Conservation (phyloP, 2,329 filamentous ascomycete genomes). For the Beauveria australis region DNA sequence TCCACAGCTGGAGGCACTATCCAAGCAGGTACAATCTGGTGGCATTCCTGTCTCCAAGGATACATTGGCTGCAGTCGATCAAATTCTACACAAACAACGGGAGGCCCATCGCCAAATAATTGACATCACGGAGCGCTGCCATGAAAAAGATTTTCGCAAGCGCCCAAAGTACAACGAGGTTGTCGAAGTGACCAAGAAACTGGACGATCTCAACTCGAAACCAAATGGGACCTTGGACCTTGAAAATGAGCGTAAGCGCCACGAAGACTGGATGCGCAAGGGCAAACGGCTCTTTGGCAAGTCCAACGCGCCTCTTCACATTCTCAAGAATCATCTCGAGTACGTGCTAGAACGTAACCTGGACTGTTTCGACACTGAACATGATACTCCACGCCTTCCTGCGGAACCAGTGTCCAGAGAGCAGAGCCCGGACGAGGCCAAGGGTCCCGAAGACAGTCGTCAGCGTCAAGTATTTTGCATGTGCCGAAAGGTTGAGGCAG, state of each 20-base stretch:
- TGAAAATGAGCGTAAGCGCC: conserved; percentile 86
- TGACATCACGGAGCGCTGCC: conserved; percentile 70
- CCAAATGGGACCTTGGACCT: conserved; percentile 85
- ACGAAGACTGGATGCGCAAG: conserved; percentile 98
- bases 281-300: conserved; percentile 98
- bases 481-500: conserved; percentile 83
- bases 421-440: conserved; percentile 48
- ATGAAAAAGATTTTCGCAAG: conserved; percentile 64
- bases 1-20: conserved; percentile 86
- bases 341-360: conserved; percentile 84
- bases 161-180: conserved; percentile 85
- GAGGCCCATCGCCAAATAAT: conserved; percentile 87
- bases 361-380: conserved; percentile 80
- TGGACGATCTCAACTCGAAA: conserved; percentile 87
- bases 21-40: conserved; percentile 63
- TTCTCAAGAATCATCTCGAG: conserved; percentile 88
- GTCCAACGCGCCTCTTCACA: conserved; percentile 92
- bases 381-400: conserved; percentile 79
- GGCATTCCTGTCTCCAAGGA: conserved; percentile 73
- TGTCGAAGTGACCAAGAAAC: conserved; percentile 76
- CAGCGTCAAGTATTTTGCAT: conserved; percentile 89
- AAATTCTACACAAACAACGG: conserved; percentile 89
- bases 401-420: conserved; percentile 89
- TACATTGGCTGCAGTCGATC: conserved; percentile 75
- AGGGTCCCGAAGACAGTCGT: conserved; percentile 52